Evolutionary conservation across 768 basidiomycete genomes (phyloP), one percentile per base, ranked within the genome.

Genomic region (Calocybe indica): DNA sequence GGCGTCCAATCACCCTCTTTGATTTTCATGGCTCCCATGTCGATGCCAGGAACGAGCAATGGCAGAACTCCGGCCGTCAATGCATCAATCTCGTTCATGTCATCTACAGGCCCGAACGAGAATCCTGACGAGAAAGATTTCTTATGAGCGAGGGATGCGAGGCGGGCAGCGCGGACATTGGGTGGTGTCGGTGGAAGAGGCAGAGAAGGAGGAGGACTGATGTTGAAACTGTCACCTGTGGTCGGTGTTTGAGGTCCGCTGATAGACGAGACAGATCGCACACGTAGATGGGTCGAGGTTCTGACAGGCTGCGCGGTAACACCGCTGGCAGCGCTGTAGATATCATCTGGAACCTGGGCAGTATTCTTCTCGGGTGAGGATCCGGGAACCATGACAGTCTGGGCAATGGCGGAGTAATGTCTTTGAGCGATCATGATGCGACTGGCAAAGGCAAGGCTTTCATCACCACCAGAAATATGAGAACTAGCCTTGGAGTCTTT

Each of bases 171-270:
- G 54, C 75, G 71, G 41, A 85, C 75, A 48, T 73, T 82, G 1
- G 82, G 83, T 30, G 85, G 85, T n/a, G 84, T 88, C 2, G 85
- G 85, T 8, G 85, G 85, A 32, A 87, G 73, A 7, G 85, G 85
- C 54, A 79, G 76, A 1, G 80, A 70, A 4, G 85, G 85, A 30
- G 85, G 85, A 7, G 80, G 79, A 56, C 69, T 79, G 51, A 69
- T 64, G 51, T 59, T 68, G 56, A 69, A 65, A 29, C 56, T 61
- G 41, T 59, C 61, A 58, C 68, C 55, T 43, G 66, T 55, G 15
- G 69, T 62, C 9, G 70, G 67, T 41, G 68, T 70, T 47, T 60
- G 61, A 46, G 72, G 69, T 28, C 61, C 62, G 51, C 61, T 71
- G 48, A 76, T 58, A 6, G 81, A 82, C 2, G 82, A 73, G 4